Evolutionary conservation across 306 rosid species (phyloP), one percentile per base, ranked within the genome.

Genomic region (Albizia julibrissin): DNA sequence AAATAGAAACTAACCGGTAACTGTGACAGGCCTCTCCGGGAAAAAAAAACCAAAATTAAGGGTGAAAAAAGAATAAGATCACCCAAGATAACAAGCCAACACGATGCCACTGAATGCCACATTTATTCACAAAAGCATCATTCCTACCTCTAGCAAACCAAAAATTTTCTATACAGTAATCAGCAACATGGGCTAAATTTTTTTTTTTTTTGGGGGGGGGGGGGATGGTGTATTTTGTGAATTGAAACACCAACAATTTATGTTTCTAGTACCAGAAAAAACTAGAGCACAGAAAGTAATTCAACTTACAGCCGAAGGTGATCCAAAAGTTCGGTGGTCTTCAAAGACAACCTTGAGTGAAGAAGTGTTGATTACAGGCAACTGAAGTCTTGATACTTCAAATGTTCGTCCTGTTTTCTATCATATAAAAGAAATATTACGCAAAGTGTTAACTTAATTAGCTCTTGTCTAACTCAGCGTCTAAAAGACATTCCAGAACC

Each of bases 301-400:
- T 81, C 59, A 86, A 92, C 99, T 95, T 87, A 96, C 99, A 80
- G 91, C 97, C 52, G 91, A 85, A 76, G 89, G 79, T n/a, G 97
- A 91, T 75, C 97, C 98, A 91, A 89, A 96, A 54, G 99, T 96
- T 77, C 97, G 97, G 86, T 92, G 87, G 83, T 96, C 99, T 86
- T 96, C 99, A 80, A 85, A 93, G 76, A 91, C 69, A 75, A 96
- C 88, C 91, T 88, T 91, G 79, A 93, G 92, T 2, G 97, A 91
- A 61, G 99, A 89, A 70, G 90, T 80, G 85, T 92, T 93, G 83
- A 96, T 88, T 85, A 87, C 89, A 58, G 99, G 99, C 85, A 96
- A 84, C 80, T 89, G 92, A 79, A 96, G 98, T 79, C 91, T 93
- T 81, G 88, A 70, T 69, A 96, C 93, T 90, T 96, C 97, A 87